phyloP scores from a whole-genome alignment of 2,329 filamentous ascomycete genomes.

The Aureobasidium musti region DNA sequence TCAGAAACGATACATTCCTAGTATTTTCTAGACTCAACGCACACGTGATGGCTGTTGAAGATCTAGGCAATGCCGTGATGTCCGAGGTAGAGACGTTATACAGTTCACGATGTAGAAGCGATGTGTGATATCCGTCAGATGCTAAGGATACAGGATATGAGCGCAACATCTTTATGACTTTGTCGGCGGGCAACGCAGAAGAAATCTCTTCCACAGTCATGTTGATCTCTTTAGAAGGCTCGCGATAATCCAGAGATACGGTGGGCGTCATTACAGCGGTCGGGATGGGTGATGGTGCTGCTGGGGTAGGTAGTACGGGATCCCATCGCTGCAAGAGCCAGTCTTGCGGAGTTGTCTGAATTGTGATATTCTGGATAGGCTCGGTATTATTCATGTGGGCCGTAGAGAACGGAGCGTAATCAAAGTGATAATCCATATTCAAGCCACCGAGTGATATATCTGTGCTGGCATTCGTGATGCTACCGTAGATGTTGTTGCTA shows the following conservation, averaged over 20 bases:
- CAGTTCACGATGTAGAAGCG: neutral
- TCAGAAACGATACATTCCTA: neutral
- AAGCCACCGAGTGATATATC: neutral
- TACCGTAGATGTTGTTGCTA: neutral
- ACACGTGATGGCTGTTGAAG: neutral
- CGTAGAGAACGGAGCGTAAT: neutral
- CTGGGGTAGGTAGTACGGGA: neutral
- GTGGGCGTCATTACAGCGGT: neutral
- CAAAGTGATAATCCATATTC: neutral
- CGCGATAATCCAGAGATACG: neutral
- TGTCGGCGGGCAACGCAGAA: neutral
- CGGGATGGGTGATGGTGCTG: neutral
- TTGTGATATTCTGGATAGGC: neutral
- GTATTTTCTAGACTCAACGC: neutral
- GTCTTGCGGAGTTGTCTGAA: neutral
- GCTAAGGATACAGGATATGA: neutral
- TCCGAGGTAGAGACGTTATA: neutral
- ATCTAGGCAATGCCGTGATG: neutral
- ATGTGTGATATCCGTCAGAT: neutral
- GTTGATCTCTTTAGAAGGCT: neutral
- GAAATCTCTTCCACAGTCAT: neutral
- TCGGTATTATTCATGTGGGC: neutral
- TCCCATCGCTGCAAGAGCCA: neutral
- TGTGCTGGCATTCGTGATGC: neutral
- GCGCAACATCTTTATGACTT: neutral